phyloP scores from a whole-genome alignment of 139 green algal genomes.

The Edaphochlamys debaryana region DNA sequence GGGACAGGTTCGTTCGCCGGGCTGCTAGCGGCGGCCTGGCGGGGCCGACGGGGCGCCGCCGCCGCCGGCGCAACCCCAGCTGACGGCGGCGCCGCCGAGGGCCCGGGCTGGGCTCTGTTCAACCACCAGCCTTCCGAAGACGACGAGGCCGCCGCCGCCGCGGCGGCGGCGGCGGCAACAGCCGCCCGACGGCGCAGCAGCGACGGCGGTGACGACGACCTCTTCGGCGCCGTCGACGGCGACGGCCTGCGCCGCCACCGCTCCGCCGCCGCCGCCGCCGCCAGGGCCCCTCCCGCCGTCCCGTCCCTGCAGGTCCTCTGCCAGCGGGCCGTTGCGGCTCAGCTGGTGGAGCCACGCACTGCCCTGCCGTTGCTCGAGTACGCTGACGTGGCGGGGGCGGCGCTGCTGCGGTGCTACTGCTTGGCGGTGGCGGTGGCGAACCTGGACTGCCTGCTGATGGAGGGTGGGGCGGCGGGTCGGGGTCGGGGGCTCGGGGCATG shows the following conservation, averaged over 20 bases:
- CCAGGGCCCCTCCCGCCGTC: conserved; percentile 16
- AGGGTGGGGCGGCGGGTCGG: no score
- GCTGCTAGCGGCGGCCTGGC: neutral
- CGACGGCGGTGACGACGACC: neutral
- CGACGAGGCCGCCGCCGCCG: neutral
- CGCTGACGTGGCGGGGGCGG: conserved; percentile 76
- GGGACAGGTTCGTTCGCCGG: neutral
- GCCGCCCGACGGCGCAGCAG: neutral
- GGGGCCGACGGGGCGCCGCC: neutral
- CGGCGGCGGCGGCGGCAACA: neutral
- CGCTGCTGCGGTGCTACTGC: conserved; percentile 77
- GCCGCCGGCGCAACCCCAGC: neutral
- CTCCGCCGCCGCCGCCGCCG: neutral
- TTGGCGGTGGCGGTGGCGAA: conserved; percentile 75
- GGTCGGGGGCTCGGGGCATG: no score
- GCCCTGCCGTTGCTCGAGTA: conserved; percentile 77
- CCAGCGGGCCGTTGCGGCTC: conserved; percentile 70
- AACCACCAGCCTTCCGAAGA: neutral
- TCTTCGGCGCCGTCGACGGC: neutral
- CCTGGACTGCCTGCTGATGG: conserved; percentile 77
- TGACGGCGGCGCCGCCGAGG: neutral
- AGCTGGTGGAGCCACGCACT: conserved; percentile 84
- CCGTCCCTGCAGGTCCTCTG: conserved; percentile 78
- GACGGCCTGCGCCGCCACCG: neutral
- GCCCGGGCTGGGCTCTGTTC: conserved; percentile 22